These are phyloP conservation scores for Porodaedalea pini DNA, from an alignment of 1,284 basidiomycete genomes.

Conservation along the genomic window DNA sequence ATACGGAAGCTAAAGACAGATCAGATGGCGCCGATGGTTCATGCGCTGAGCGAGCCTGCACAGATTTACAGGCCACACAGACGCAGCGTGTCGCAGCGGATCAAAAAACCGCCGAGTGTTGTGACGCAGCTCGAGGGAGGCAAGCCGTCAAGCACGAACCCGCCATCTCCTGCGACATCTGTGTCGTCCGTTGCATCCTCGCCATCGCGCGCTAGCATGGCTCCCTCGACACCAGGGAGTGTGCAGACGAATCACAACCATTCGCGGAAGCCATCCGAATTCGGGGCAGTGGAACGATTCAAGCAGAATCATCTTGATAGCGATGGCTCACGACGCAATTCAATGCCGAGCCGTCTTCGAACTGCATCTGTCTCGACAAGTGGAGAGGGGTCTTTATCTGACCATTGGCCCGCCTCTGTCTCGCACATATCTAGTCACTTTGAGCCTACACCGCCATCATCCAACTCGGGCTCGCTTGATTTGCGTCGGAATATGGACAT, in stretches of 20 bases:
- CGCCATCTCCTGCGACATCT: slow-evolving; percentile 88
- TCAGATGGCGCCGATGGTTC: slow-evolving; percentile 68
- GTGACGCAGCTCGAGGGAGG: slow-evolving; percentile 60
- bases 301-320: slow-evolving; percentile 76
- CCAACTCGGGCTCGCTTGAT: slow-evolving; percentile 76
- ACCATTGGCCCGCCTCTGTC: slow-evolving; percentile 62
- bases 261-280: slow-evolving; percentile 79
- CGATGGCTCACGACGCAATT: slow-evolving; percentile 68
- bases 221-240: slow-evolving; percentile 67
- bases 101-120: slow-evolving; percentile 76
- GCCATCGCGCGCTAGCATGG: slow-evolving; percentile 71
- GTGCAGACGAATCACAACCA: slow-evolving; percentile 49
- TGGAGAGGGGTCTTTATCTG: slow-evolving; percentile 73
- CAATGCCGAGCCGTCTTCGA: slow-evolving; percentile 83
- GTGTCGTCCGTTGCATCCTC: slow-evolving; percentile 91
- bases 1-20: slow-evolving; percentile 91
- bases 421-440: slow-evolving; percentile 51
- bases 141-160: slow-evolving; percentile 58
- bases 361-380: slow-evolving; percentile 82
- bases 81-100: slow-evolving; percentile 68
- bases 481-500: slow-evolving; percentile 66
- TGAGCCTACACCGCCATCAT: slow-evolving; percentile 60
- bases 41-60: slow-evolving; percentile 65
- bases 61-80: slow-evolving; percentile 51
- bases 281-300: slow-evolving; percentile 80